A percentile compares a stretch with the other conserved stretches of the same genome.
phyloP scores from a whole-genome alignment of 495 filamentous ascomycete genomes.

The Neurospora terricola region DNA sequence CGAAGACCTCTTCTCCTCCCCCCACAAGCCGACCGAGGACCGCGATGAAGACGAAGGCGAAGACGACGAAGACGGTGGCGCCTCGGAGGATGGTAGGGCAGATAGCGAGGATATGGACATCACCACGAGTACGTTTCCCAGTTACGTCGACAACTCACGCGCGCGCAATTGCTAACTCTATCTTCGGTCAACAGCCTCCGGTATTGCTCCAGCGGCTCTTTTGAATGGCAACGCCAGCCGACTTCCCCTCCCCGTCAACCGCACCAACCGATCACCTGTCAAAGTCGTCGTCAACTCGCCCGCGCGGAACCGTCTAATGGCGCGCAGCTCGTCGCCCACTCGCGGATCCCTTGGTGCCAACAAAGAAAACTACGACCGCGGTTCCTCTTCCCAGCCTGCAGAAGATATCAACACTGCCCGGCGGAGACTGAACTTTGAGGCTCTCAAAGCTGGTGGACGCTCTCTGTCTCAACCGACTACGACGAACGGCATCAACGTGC shows the following conservation, averaged over 20 bases:
- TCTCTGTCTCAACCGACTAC: constrained; percentile 13
- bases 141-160: background rate
- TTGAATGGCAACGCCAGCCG: constrained; percentile 25
- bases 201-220: constrained; percentile 20
- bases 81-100: constrained; percentile 14
- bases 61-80: constrained; percentile 2
- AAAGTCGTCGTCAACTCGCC: constrained; percentile 49
- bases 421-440: constrained; percentile 35
- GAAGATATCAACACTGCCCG: constrained; percentile 3
- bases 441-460: constrained; percentile 9
- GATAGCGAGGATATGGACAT: constrained; percentile 34
- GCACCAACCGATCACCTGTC: constrained; percentile 37
- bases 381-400: constrained; percentile 12
- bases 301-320: constrained; percentile 37
- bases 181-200: constrained; percentile 8
- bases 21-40: constrained; percentile 28
- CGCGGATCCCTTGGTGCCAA: constrained; percentile 19
- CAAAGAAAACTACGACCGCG: constrained; percentile 10
- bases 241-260: constrained; percentile 37
- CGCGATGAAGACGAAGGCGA: constrained; percentile 6
- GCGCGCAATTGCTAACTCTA: background rate
- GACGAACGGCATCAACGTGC: background rate
- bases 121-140: constrained; percentile 23
- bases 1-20: constrained; percentile 81
- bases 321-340: constrained; percentile 32